Percentiles rank a stretch among this genome's conserved stretches.
phyloP scores from a whole-genome alignment of 2,329 filamentous ascomycete species.

The Hypoxylon sp. region DNA sequence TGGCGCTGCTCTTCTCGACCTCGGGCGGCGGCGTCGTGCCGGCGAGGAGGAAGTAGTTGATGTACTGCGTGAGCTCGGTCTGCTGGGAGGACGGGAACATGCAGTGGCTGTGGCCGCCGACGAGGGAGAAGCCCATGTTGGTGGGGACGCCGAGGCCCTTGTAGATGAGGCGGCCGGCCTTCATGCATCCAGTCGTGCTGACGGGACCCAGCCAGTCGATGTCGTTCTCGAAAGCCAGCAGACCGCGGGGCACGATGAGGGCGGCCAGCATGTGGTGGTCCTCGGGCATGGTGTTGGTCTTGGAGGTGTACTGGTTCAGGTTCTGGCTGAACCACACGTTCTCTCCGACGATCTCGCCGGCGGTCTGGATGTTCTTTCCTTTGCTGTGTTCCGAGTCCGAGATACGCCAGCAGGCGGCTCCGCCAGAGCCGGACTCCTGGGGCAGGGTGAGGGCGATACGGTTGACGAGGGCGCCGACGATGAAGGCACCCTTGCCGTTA shows the following conservation, averaged over 20 bases:
- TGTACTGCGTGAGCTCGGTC: conserved; percentile 64
- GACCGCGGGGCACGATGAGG: conserved; percentile 66
- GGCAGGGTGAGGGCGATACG: conserved; percentile 72
- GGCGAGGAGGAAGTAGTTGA: conserved; percentile 66
- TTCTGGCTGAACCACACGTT: conserved; percentile 72
- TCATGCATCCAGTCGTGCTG: conserved; percentile 69
- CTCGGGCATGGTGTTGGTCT: conserved; percentile 62
- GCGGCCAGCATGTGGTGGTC: conserved; percentile 71
- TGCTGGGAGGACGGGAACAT: conserved; percentile 66
- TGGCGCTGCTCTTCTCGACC: conserved; percentile 56
- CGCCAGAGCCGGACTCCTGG: conserved; percentile 72
- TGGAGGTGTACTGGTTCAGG: conserved; percentile 65
- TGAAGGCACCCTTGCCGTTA: conserved; percentile 73
- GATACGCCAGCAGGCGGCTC: conserved; percentile 71
- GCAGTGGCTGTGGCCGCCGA: conserved; percentile 68
- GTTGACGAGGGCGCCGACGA: conserved; percentile 69
- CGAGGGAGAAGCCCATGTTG: conserved; percentile 69
- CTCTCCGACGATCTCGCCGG: conserved; percentile 68
- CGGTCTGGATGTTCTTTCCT: conserved; percentile 71
- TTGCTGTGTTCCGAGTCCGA: conserved; percentile 62
- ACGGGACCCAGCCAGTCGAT: conserved; percentile 70
- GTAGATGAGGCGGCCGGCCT: conserved; percentile 66
- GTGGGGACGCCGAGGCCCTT: conserved; percentile 64
- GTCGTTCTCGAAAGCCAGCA: conserved; percentile 69
- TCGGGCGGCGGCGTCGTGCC: conserved; percentile 51